Base-by-base conservation (phyloP, 495 filamentous ascomycete species). In the Xylaria nigripes region DNA sequence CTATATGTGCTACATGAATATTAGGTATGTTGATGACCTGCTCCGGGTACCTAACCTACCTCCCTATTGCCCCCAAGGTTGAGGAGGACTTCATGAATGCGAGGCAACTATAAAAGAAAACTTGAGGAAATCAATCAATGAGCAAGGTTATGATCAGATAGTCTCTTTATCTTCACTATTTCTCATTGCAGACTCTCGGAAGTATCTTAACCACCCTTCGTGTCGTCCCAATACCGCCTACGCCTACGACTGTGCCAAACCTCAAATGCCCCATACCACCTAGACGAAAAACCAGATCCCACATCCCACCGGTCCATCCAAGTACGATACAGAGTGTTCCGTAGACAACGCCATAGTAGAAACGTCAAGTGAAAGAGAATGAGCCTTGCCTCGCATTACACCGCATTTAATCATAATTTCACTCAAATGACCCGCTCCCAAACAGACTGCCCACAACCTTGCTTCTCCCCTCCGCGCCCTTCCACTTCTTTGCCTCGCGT, bases 401-500 rank as follows among this genome's bases (percentile, higher is more conserved):
- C 15, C 32, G 32, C 15, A 36, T 12, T 7, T 29, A 29, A 46
- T 2, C 16, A 23, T 18, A 27, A 55, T 15, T 29, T 27, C 59
- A 78, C 62, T 76, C 74, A 61, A 76, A 78, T 50, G 62, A 70
- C 3, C 77, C 76, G n/a, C 64, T 69, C 1, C 72, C 75, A 65
- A 80, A 77, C 58, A 81, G 59, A 7, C 76, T 75, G 15, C 74
- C 75, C 10, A 80, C 73, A 18, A 68, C 71, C 42, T 69, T 66
- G 9, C 61, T 58, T 47, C 75, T 55, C 50, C 64, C 79, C 75
- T 68, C 84, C 50, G 62, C 86, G 23, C 76, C 82, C 72, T 83
- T 86, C 55, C 79, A 80, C 70, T 86, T 81, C 55, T 74, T 77
- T 67, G 84, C 86, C 65, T 84, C 82, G 45, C 85, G 72, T 63